phyloP scores from a whole-genome alignment of 2,329 filamentous ascomycete genomes.

The Aspergillus sp. region DNA sequence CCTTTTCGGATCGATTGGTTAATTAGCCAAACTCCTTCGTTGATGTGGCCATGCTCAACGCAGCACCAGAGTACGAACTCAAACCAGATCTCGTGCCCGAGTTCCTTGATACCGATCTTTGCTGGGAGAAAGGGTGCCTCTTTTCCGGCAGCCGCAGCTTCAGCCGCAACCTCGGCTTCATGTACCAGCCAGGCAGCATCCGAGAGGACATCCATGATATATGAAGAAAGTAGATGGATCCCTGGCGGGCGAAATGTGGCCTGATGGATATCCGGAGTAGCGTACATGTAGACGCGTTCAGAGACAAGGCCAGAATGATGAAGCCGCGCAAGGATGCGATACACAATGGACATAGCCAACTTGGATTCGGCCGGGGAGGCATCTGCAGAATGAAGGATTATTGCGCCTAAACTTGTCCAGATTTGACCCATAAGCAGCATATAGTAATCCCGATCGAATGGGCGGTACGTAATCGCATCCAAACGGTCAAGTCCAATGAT shows the following conservation, averaged over 20 bases:
- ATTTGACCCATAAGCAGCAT: slow-evolving; percentile 36
- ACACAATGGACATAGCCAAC: slow-evolving; percentile 45
- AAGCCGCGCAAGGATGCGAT: slow-evolving; percentile 45
- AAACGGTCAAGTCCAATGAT: slow-evolving; percentile 14
- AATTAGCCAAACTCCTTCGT: slow-evolving; percentile 43
- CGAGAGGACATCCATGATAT: slow-evolving; percentile 49
- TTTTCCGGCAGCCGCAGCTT: slow-evolving; percentile 38
- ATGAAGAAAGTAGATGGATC: slow-evolving; percentile 43
- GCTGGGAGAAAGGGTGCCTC: slow-evolving; percentile 40
- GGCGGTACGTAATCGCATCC: slow-evolving; percentile 26
- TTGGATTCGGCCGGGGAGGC: slow-evolving; percentile 32
- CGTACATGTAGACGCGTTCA: slow-evolving; percentile 44
- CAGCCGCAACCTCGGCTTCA: slow-evolving; percentile 37
- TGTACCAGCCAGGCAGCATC: slow-evolving; percentile 48
- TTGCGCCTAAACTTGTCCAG: slow-evolving; percentile 39
- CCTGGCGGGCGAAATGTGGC: slow-evolving; percentile 42
- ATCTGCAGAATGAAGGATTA: slow-evolving; percentile 46
- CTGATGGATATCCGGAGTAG: slow-evolving; percentile 27
- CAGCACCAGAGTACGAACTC: slow-evolving; percentile 54
- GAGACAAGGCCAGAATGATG: slow-evolving; percentile 47
- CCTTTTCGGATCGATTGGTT: slow-evolving; percentile 31
- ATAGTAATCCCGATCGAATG: slow-evolving; percentile 24
- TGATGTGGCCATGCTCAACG: slow-evolving; percentile 46
- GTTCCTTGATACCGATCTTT: slow-evolving; percentile 42
- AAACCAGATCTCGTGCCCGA: slow-evolving; percentile 50